These are phyloP conservation scores for Curvularia sp. DNA, from an alignment of 2,329 filamentous ascomycete genomes.

Conservation along the genomic window DNA sequence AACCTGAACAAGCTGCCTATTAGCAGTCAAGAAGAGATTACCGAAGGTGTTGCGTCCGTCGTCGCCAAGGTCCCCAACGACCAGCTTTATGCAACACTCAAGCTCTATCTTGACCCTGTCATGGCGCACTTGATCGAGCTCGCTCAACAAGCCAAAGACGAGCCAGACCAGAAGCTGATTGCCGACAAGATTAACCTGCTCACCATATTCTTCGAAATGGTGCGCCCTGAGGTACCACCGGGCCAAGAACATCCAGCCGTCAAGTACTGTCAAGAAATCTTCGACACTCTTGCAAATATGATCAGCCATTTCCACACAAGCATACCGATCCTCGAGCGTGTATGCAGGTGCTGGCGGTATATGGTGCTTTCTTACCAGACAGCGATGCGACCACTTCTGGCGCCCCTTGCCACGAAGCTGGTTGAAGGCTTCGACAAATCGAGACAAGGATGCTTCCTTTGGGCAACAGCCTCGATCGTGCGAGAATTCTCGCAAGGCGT, in stretches of 20 bases:
- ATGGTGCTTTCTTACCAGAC: slow-evolving; percentile 97
- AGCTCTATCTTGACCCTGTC: slow-evolving; percentile 91
- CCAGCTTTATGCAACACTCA: slow-evolving; percentile 83
- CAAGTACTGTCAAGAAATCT: slow-evolving; percentile 94
- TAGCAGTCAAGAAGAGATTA: slow-evolving; percentile 91
- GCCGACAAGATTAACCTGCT: slow-evolving; percentile 94
- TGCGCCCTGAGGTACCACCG: slow-evolving; percentile 75
- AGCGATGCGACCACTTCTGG: slow-evolving; percentile 83
- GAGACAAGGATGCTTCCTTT: slow-evolving; percentile 95
- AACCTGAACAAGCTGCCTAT: slow-evolving; percentile 85
- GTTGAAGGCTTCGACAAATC: slow-evolving; percentile 84
- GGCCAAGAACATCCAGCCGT: slow-evolving; percentile 83
- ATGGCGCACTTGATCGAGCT: slow-evolving; percentile 84
- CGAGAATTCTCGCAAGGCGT: slow-evolving; percentile 93
- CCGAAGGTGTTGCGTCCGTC: slow-evolving; percentile 91
- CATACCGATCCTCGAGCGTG: slow-evolving; percentile 86
- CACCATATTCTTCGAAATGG: slow-evolving; percentile 83
- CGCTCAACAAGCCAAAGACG: slow-evolving; percentile 82
- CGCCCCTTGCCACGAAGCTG: slow-evolving; percentile 85
- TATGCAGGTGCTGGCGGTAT: slow-evolving; percentile 94
- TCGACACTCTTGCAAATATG: slow-evolving; percentile 84
- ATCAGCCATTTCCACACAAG: slow-evolving; percentile 87
- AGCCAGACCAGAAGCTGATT: slow-evolving; percentile 82
- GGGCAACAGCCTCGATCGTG: slow-evolving; percentile 93
- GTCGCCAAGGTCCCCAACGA: slow-evolving; percentile 82